A percentile compares a stretch with the other conserved stretches of the same genome.
These are phyloP conservation scores for Onygena corvina DNA, from an alignment of 2,329 filamentous ascomycete species.

Conservation along the genomic window DNA sequence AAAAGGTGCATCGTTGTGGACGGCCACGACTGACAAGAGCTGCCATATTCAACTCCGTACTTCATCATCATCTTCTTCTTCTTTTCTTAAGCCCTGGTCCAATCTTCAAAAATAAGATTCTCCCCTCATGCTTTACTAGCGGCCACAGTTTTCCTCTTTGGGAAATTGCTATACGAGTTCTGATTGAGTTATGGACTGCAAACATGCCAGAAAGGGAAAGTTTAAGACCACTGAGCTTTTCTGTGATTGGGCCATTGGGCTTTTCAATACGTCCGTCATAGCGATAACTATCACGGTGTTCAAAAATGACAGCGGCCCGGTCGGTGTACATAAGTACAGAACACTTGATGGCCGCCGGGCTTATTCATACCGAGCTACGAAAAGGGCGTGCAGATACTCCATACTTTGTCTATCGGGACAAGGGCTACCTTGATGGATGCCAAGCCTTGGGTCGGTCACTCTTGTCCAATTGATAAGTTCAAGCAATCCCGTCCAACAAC, in stretches of 20 bases:
- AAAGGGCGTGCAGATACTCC: neutral
- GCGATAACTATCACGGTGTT: neutral
- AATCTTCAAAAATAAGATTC: constrained; percentile 1
- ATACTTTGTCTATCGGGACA: neutral
- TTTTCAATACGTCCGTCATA: neutral
- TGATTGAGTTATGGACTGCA: constrained; percentile 3
- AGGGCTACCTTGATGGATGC: neutral
- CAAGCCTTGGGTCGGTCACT: neutral
- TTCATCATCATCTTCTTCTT: neutral
- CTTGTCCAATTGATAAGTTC: neutral
- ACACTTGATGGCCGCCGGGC: too few species aligned
- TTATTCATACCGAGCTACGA: neutral
- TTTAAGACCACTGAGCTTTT: neutral
- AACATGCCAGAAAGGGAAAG: constrained; percentile 1
- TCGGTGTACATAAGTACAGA: too few species aligned
- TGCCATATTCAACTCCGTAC: neutral
- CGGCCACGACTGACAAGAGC: neutral
- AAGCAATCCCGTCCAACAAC: neutral
- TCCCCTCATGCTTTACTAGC: neutral
- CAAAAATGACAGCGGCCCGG: neutral
- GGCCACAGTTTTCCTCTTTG: neutral
- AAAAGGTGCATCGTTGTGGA: too few species aligned
- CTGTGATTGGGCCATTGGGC: neutral
- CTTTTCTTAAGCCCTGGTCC: neutral
- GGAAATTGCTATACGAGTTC: constrained; percentile 5